Base-by-base conservation (phyloP, 2,329 filamentous ascomycete species). In the Sarocladiaceae sp. region DNA sequence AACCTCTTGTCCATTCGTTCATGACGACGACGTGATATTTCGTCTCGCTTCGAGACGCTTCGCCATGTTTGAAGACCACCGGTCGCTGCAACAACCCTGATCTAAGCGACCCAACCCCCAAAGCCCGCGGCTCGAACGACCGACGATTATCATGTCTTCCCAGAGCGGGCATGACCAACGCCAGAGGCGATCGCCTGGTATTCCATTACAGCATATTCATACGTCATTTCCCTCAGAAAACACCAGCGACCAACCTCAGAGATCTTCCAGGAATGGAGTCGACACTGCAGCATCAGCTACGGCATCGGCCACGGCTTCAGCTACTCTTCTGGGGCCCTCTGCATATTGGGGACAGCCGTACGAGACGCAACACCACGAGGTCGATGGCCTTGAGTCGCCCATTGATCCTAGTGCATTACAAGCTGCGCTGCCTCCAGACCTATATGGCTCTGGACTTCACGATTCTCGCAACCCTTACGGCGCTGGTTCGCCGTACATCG, bases 321-420 rank as follows among this genome's bases (percentile, higher is more conserved):
- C 62, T 29, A 68, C 62, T 44, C 54, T 69, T 23, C 65, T 69
- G 2, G 63, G 64, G 29, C 63, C 75, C 46, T 70, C 72, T 32
- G 69, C 69, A 1, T 77, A 76, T 50, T 79, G 75, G 76, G 69
- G 71, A 45, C 64, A 72, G 34, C 64, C 70, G 16, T 68, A 72
- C 49, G 55, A 61, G 46, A 50, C 62, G 7, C 60, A 61, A 33
- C 59, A 62, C 47, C 56, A 66, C 44, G 60, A 65, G 35, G 56
- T 59, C 29, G 46, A 57, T 24, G 64, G 58, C 27, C 61, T 67
- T 39, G 61, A 62, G 33, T 78, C 76, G 11, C 73, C 76, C 12
- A 72, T 79, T 50, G 75, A 80, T 49, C 62, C 64, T 12, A 64
- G 69, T 31, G 74, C 69, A 29, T 59, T 80, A 39, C 74, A 78